Evolutionary conservation across 1,284 basidiomycete genomes (phyloP), one percentile per base, ranked within the genome.

Genomic region (Irpex sp.): DNA sequence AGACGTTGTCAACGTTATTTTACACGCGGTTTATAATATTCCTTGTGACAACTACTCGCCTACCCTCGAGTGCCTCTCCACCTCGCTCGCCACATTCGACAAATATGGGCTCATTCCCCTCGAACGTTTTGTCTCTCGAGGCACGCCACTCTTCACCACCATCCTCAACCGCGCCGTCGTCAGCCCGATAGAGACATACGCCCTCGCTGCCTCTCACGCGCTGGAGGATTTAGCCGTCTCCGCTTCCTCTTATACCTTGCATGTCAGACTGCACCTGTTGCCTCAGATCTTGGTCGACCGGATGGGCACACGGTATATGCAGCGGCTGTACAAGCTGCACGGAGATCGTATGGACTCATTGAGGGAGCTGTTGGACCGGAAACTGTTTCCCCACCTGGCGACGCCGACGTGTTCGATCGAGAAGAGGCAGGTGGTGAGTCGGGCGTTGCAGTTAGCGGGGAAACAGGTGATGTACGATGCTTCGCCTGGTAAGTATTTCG

Each of bases 241-340:
- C 2, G 67, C 72, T 40, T 79, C 78, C 47, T 64, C 72, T 6
- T 73, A 76, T 61, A 75, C 78, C n/a, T 72, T 80, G 34, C 68
- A 75, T 31, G 71, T 71, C 61, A 61, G 72, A 44, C 69, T 80
- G 36, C 64, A 73, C 3, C 56, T 62, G 37, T 63, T 80, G 55
- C 73, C 75, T 3, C 78, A 80, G 66, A 74, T 70, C 37, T 62
- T 74, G 34, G 77, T 73, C 8, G 54, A 62, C 17, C 68, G 66
- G 57, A 79, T 81, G 66, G 79, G 78, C 2, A 72, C 77, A 4
- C 57, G 74, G 2, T 80, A 81, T 66, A 72, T 81, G 60, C 77
- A 76, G 65, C 75, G 77, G 49, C 74, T 81, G 15, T 74, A 79
- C 68, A 74, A 75, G 68, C 73, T 81, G 21, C 79, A 80, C 65